Percentiles rank a stretch among this genome's conserved stretches.
These are phyloP conservation scores for Fistulifera pelliculosa DNA, from an alignment of 108 stramenopile genomes.

Conservation along the genomic window DNA sequence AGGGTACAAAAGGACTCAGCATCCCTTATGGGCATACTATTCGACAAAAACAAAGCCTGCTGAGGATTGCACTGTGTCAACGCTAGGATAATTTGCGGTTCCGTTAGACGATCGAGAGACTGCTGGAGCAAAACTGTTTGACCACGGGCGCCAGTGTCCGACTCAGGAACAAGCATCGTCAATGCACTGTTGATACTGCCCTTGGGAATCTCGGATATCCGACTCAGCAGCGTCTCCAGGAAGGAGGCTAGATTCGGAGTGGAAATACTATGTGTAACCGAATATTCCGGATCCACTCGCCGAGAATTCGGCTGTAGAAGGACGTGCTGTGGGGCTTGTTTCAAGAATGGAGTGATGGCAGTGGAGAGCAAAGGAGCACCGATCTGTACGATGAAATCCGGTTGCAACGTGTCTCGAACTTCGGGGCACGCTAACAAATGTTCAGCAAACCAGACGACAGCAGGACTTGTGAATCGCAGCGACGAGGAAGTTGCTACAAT, in stretches of 20 bases:
- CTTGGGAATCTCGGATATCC: background rate
- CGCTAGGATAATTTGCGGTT: constrained; percentile 71
- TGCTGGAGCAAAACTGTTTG: constrained; percentile 42
- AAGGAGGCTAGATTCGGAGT: constrained; percentile 38
- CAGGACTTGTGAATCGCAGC: constrained; percentile 40
- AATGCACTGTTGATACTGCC: constrained; percentile 37
- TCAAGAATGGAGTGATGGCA: constrained; percentile 53
- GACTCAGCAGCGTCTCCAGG: constrained; percentile 11
- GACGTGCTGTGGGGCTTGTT: constrained; percentile 35
- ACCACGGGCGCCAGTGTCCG: constrained; percentile 38
- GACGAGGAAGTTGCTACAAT: constrained; percentile 59
- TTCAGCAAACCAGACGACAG: constrained; percentile 72
- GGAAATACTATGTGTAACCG: constrained; percentile 58
- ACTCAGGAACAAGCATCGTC: constrained; percentile 50
- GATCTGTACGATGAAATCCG: constrained; percentile 83
- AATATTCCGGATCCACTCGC: constrained; percentile 57
- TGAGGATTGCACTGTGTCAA: constrained; percentile 22
- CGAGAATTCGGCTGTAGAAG: constrained; percentile 50
- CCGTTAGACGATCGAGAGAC: constrained; percentile 33
- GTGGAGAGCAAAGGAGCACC: constrained; percentile 80
- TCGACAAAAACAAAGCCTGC: constrained; percentile 55
- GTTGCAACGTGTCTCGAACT: constrained; percentile 45
- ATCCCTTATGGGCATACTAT: constrained; percentile 91
- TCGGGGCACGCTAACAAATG: constrained; percentile 63
- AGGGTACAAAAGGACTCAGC: constrained; percentile 80